Base-by-base conservation (phyloP, 208 protist genomes). In the Leishmania tropica region DNA sequence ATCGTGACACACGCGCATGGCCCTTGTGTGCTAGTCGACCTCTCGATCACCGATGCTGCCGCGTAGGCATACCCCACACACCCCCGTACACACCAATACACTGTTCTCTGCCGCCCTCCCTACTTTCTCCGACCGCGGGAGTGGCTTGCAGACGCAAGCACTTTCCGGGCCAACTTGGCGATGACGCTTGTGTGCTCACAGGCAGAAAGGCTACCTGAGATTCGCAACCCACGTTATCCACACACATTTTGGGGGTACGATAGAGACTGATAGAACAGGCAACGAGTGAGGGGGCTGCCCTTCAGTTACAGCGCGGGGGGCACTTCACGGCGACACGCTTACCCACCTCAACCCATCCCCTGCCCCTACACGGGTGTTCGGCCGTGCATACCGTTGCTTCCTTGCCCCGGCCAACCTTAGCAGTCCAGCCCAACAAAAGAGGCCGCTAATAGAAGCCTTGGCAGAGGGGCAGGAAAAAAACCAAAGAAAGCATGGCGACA, bases 401-500 rank as follows among this genome's bases (percentile, higher is more conserved):
- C 15, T 37, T 68, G 2, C 28, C 58, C 58, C 28, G 10, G 28
- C 2, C 58, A 8, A 64, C 58, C 35, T 7, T 74, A 7, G 42
- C 8, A 35, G 28, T 5, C 13, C 75, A 82, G 42, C 65, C 13
- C 15, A 35, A 75, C 19, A 62, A 10, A 47, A 21, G 67, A 37
- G 54, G 3, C 51, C 8, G 68, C 31, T 35, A 48, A 74, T 24
- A 77, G 21, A 79, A 15, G 56, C 78, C 75, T 53, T 80, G 17
- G 19, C 70, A 72, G 40, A 19, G 67, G 13, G 62, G 3, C 56
- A n/a, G 42, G 35, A 78, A 19, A 68, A 31, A 31, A n/a, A 71
- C 10, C 73, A 65, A 62, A 67, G 7, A 19, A 71, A 53, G 3
- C 21, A 84, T 81, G 85, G 64, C 64, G 7, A 76, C 77, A 15